Percentiles rank a stretch among this genome's conserved stretches.
phyloP scores from a whole-genome alignment of 805 yeast species.

The Aciculoconidium aculeatum region DNA sequence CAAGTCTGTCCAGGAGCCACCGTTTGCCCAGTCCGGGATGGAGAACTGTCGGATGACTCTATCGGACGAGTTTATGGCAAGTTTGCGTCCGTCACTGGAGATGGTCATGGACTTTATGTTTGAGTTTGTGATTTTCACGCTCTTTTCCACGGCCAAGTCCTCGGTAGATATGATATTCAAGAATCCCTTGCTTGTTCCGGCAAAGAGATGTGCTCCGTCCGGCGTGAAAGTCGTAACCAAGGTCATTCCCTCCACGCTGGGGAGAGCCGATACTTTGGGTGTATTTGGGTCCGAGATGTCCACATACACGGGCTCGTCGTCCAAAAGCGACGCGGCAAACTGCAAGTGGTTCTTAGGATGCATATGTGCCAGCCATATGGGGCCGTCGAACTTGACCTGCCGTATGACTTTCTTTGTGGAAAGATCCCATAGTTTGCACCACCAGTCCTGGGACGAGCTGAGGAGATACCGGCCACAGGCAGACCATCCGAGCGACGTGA shows the following conservation, averaged over 20 bases:
- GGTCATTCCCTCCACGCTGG: constrained; percentile 24
- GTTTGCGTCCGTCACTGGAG: constrained; percentile 51
- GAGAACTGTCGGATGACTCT: constrained; percentile 61
- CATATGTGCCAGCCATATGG: constrained; percentile 65
- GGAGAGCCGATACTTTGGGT: no score
- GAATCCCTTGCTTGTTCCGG: constrained; percentile 82
- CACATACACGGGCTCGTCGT: constrained; percentile 53
- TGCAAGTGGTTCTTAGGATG: constrained; percentile 42
- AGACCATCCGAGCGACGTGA: constrained; percentile 77
- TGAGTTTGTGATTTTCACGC: constrained; percentile 57
- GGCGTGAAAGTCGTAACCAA: constrained; percentile 47
- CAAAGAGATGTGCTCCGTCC: constrained; percentile 50
- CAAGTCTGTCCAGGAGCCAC: constrained; percentile 44
- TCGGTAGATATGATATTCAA: constrained; percentile 42
- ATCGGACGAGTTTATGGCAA: constrained; percentile 76
- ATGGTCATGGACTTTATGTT: constrained; percentile 65
- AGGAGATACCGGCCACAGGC: constrained; percentile 61
- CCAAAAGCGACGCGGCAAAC: constrained; percentile 62
- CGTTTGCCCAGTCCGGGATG: constrained; percentile 39
- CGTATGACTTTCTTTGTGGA: constrained; percentile 32
- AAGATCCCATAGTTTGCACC: constrained; percentile 76
- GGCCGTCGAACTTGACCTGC: constrained; percentile 53
- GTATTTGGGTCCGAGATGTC: constrained; percentile 32
- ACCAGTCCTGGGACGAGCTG: constrained; percentile 78
- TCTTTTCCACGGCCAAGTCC: constrained; percentile 34